Evolutionary conservation across 176 grass and related monocot species (phyloP), one percentile per base, ranked within the genome.

Genomic region (Paspalum notatum): DNA sequence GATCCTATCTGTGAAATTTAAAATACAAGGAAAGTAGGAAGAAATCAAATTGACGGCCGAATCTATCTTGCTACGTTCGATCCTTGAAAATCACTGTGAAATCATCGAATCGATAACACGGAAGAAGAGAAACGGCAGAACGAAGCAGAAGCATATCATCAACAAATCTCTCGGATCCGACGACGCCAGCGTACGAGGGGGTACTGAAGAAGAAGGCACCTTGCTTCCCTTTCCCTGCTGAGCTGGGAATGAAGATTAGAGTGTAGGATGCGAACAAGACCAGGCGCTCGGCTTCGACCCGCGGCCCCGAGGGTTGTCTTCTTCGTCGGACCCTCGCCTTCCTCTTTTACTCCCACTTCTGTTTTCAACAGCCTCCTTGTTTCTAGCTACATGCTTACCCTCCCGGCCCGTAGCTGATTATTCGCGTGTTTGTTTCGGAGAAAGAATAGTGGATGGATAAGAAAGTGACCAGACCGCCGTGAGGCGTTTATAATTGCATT

Each of bases 401-500:
- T 32, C 32, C 48, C 51, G 18, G 9, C 66, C 55, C 39, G 39
- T 75, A 41, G 78, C 51, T 81, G 74, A 40, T 42, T 62, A 53
- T 9, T 84, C 42, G 45, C 46, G 38, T 48, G 62, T 80, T 85
- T 85, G 71, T 76, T 87, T 44, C 64, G 20, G 72, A 84, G 68
- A 86, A 66, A 77, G 62, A 86, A 74, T 21, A 32, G 2, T 32
- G 32, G 80, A 79, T 80, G 12, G 59, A 60, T 74, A 68, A 74
- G 83, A 90, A 76, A 82, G 66, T 14, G 80, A 86, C 39, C 0
- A 9, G 55, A 9, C 75, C 77, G 71, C 63, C 68, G 72, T 86
- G 85, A 80, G 68, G 52, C 59, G 66, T 64, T 87, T 75, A 69
- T 66, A 47, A 77, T 72, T 64, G 90, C 65, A 64, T 72, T 60